Evolutionary conservation across 257 asterid species (phyloP).

Genomic region (Nicotiana benthamiana): DNA sequence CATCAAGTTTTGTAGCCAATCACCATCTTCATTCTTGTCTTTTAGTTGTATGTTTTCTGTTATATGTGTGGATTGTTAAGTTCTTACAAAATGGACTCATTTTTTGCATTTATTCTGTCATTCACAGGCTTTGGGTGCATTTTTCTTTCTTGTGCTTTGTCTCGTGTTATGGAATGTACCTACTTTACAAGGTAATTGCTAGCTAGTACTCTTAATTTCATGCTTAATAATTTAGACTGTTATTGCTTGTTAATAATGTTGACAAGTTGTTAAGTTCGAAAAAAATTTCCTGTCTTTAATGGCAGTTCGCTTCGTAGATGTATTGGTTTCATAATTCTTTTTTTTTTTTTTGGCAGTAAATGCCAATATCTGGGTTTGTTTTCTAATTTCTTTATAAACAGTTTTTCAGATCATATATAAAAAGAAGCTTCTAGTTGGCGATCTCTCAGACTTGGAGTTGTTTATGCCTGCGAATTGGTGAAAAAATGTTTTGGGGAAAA

Average conservation of each 20-base stretch:
- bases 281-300: not conserved
- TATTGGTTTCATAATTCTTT: not conserved
- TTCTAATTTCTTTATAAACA: not conserved
- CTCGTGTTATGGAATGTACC: constrained; percentile 75
- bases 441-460: not conserved
- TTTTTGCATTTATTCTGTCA: constrained; percentile 3
- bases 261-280: not conserved
- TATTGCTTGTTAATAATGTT: not conserved
- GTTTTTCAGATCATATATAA: not conserved
- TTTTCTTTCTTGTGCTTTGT: constrained; percentile 64
- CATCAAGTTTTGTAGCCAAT: not conserved
- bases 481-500: not conserved
- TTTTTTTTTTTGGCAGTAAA: not conserved
- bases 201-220: not conserved
- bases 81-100: not conserved
- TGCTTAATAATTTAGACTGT: not conserved
- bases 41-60: not conserved
- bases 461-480: not conserved
- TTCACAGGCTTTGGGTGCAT: constrained; percentile 97
- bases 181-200: constrained; percentile 66
- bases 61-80: not conserved
- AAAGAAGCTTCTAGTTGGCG: not conserved
- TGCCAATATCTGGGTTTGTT: not conserved
- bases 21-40: not conserved
- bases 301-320: not conserved